Base-by-base conservation (phyloP, 352 stramenopile genomes). In the Phytophthora cryptogea region DNA sequence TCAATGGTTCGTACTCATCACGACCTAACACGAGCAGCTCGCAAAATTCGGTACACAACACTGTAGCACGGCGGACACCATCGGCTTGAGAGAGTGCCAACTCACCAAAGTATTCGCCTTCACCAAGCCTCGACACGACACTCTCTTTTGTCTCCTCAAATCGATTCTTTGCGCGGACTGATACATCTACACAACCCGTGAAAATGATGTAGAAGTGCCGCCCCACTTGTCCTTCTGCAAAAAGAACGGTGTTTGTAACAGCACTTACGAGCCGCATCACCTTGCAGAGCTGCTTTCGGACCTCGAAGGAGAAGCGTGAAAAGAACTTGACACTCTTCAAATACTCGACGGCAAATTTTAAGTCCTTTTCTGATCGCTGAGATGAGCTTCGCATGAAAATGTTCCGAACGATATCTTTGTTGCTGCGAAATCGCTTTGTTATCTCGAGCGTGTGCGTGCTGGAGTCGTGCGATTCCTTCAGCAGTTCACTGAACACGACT, bases 261-360 rank as follows among this genome's bases (percentile, higher is more conserved):
- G 79, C 76, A 51, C 71, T 89, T 55, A 94, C 80, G 28, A 92
- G 76, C 10, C 76, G 75, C 80, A 94, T 89, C 0, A 81, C 86
- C 45, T 89, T 90, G 63, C 86, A 94, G 7, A 94, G 58, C 41
- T 92, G 80, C 41, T 94, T 94, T 28, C 86, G 86, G 31, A 94
- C 86, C 63, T 92, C 86, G 48, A 94, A 92, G 1, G 81, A 90
- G 50, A 94, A 94, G 4, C 85, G 77, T 14, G 83, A 80, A 47
- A 94, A 94, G 39, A 94, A 94, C 46, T 94, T 94, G 70, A 94
- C 86, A 35, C 86, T 78, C 43, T 94, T 90, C 43, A 94, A 70
- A 30, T 94, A 94, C 56, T 92, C 83, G 11, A 94, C 83, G 1
- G 86, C 80, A 35, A 94, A 92, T 45, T 92, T 94, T 39, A 94